Evolutionary conservation across 495 filamentous ascomycete genomes (phyloP).

Genomic region (Entonaema liquescens): DNA sequence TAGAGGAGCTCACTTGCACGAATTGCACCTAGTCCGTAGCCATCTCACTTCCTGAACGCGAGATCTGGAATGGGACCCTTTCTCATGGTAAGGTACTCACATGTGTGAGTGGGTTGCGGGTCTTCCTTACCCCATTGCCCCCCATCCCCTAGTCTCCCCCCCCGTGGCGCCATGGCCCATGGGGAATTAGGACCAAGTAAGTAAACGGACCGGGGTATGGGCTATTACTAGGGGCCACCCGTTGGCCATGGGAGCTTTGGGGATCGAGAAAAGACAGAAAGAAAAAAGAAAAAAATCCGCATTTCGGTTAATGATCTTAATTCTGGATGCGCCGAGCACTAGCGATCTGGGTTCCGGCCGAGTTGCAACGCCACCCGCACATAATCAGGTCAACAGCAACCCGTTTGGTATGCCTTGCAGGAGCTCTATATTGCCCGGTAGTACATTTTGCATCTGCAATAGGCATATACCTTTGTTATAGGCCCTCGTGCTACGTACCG

Average conservation of each 20-base stretch:
- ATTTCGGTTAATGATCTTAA: constrained; percentile 41
- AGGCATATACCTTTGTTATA: constrained; percentile 28
- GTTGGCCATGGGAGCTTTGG: constrained; percentile 18
- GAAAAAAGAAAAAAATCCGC: constrained; percentile 7
- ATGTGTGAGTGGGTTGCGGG: constrained; percentile 35
- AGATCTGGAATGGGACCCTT: constrained; percentile 36
- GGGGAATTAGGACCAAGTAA: constrained; percentile 25
- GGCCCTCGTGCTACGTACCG: constrained; percentile 14
- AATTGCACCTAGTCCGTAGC: constrained; percentile 31
- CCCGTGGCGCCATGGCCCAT: constrained; percentile 37
- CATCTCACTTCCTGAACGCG: constrained; percentile 34
- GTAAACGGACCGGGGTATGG: constrained; percentile 10
- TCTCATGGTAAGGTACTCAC: constrained; percentile 34
- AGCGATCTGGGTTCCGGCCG: constrained; percentile 34
- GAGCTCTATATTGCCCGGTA: constrained; percentile 24
- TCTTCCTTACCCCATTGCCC: constrained; percentile 35
- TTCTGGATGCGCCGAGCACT: constrained; percentile 33
- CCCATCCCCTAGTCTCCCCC: constrained; percentile 16
- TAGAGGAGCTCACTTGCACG: constrained; percentile 34
- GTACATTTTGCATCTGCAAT: constrained; percentile 6
- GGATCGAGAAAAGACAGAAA: constrained; percentile 9
- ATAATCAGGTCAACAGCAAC: constrained; percentile 11
- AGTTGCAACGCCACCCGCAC: constrained; percentile 24
- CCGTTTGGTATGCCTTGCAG: constrained; percentile 24
- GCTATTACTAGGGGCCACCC: not conserved